phyloP scores from a whole-genome alignment of 2,329 filamentous ascomycete species.

The Akanthomyces uredinophilus region DNA sequence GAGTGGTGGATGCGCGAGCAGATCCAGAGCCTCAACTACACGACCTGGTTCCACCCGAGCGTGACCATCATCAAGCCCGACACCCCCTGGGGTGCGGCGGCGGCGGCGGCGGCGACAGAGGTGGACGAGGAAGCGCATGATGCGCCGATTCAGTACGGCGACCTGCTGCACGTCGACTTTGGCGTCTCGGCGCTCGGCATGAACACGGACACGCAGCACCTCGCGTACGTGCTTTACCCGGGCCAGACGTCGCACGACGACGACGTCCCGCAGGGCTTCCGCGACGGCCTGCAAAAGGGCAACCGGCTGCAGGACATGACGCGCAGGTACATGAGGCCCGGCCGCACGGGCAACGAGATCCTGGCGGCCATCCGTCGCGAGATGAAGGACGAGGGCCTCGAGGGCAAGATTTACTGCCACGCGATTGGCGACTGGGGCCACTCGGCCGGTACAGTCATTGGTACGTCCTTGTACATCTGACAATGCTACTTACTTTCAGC shows the following conservation, averaged over 20 bases:
- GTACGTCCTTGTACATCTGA: constrained; percentile 24
- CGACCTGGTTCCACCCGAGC: constrained; percentile 47
- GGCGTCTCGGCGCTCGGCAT: constrained; percentile 42
- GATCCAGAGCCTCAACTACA: constrained; percentile 44
- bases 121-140: constrained; percentile 4
- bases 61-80: constrained; percentile 36
- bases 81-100: constrained; percentile 12
- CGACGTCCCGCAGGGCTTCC: constrained; percentile 37
- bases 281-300: constrained; percentile 39
- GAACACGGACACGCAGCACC: constrained; percentile 47
- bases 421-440: constrained; percentile 49
- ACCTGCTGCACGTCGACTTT: constrained; percentile 46
- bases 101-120: background rate
- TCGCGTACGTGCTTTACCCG: constrained; percentile 43
- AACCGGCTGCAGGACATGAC: constrained; percentile 46
- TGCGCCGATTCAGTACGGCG: constrained; percentile 36
- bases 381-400: constrained; percentile 39
- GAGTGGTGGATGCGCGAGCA: constrained; percentile 49
- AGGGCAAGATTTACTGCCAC: constrained; percentile 45
- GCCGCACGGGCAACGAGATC: constrained; percentile 41
- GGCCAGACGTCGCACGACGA: constrained; percentile 31
- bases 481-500: background rate
- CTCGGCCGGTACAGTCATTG: constrained; percentile 42
- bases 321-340: constrained; percentile 38
- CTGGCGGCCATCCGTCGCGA: constrained; percentile 32